These are phyloP conservation scores for Fagopyrum homotropicum DNA, from an alignment of 148 eudicot genomes.

Conservation along the genomic window DNA sequence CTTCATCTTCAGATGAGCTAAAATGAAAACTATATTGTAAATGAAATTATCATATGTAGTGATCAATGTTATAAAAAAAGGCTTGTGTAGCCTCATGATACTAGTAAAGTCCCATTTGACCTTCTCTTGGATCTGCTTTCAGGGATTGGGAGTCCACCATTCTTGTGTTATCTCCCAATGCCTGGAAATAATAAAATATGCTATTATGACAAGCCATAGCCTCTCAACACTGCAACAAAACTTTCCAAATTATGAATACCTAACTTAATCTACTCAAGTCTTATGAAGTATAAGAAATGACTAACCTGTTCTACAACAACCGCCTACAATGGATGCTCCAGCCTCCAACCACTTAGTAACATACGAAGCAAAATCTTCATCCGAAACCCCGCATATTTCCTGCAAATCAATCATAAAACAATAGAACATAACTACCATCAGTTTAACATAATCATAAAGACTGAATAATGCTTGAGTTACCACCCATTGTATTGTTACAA, in stretches of 20 bases:
- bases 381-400: slow-evolving; percentile 33
- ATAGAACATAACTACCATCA: neutral
- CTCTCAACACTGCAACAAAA: neutral
- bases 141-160: slow-evolving; percentile 58
- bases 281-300: too few species aligned
- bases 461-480: slow-evolving; percentile 20
- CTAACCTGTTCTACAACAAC: slow-evolving; percentile 86
- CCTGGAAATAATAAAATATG: slow-evolving; percentile 30
- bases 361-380: slow-evolving; percentile 62
- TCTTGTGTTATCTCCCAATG: slow-evolving; percentile 80
- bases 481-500: slow-evolving; percentile 45
- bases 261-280: too few species aligned
- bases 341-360: slow-evolving; percentile 57
- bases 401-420: slow-evolving; percentile 16
- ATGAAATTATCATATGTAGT: slow-evolving; percentile 32
- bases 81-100: slow-evolving; percentile 87
- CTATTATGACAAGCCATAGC: neutral
- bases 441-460: neutral
- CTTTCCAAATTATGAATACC: neutral
- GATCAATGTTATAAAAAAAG: slow-evolving; percentile 73
- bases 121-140: slow-evolving; percentile 56
- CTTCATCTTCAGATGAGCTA: slow-evolving; percentile 60
- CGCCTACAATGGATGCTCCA: slow-evolving; percentile 68
- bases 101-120: slow-evolving; percentile 64
- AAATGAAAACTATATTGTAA: slow-evolving; percentile 14